phyloP scores from a whole-genome alignment of 805 yeast genomes.

The Barnettozyma botsteinii region DNA sequence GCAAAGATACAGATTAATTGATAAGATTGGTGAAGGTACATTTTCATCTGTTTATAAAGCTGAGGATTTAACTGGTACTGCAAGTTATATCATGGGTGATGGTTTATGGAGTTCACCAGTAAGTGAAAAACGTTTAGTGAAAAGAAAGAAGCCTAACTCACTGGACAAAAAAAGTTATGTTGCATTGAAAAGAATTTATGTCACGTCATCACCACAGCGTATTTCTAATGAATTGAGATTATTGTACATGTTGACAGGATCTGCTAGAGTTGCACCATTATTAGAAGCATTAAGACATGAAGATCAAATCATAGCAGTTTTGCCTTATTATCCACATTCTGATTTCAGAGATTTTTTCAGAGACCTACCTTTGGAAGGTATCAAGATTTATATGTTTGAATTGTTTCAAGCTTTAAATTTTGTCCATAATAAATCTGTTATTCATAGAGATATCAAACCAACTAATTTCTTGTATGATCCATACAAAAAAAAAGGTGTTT shows the following conservation, averaged over 20 bases:
- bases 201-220: slow-evolving; percentile 90
- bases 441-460: slow-evolving; percentile 77
- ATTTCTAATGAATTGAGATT: slow-evolving; percentile 83
- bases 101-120: slow-evolving; percentile 29
- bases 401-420: slow-evolving; percentile 65
- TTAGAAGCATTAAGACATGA: slow-evolving; percentile 81
- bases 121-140: slow-evolving; percentile 22
- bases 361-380: slow-evolving; percentile 72
- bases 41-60: slow-evolving; percentile 85
- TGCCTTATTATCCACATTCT: slow-evolving; percentile 86
- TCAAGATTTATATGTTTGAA: slow-evolving; percentile 74
- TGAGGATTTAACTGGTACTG: slow-evolving; percentile 35
- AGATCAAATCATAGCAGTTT: slow-evolving; percentile 89
- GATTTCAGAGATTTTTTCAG: slow-evolving; percentile 86
- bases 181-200: slow-evolving; percentile 90
- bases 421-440: slow-evolving; percentile 62
- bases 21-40: slow-evolving; percentile 77
- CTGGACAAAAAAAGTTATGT: slow-evolving; percentile 37
- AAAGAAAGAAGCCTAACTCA: slow-evolving; percentile 29
- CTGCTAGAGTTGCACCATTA: slow-evolving; percentile 77
- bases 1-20: slow-evolving; percentile 28
- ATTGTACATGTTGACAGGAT: slow-evolving; percentile 61
- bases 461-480: slow-evolving; percentile 60
- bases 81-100: slow-evolving; percentile 30
- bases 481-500: slow-evolving; percentile 47